A percentile compares a stretch with the other conserved stretches of the same genome.
Conservation (phyloP, 208 protist species). For the Crithidia sp. region DNA sequence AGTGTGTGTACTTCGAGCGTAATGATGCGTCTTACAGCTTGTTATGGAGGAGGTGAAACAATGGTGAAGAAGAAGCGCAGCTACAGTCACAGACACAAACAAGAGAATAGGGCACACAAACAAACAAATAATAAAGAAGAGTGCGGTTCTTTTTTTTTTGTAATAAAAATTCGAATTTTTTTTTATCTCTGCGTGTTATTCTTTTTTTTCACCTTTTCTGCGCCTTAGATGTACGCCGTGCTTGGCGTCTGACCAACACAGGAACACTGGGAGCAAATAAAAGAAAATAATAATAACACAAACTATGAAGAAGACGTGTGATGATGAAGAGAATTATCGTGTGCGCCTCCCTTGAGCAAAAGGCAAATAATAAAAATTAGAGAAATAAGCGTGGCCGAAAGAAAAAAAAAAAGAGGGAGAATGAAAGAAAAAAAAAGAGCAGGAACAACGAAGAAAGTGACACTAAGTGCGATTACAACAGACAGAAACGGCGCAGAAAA, state of each 20-base stretch:
- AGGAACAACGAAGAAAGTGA: background rate
- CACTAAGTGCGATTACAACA: background rate
- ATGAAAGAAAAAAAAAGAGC: constrained; percentile 1
- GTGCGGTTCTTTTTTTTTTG: background rate
- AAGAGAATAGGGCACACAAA: no score
- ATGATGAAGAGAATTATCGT: no score
- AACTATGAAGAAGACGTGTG: background rate
- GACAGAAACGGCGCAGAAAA: background rate
- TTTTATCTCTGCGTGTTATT: background rate
- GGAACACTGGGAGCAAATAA: background rate
- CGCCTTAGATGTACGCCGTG: no score
- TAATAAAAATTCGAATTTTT: background rate
- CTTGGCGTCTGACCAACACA: no score
- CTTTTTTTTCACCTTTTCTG: background rate
- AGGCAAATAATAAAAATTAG: background rate
- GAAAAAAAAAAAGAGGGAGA: background rate
- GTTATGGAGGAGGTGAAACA: no score
- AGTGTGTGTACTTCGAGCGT: no score
- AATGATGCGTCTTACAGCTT: no score
- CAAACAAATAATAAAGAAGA: background rate
- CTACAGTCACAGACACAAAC: no score
- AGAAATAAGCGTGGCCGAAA: background rate
- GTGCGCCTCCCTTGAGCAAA: no score
- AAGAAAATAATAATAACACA: background rate
- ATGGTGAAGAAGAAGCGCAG: no score